Base-by-base conservation (phyloP, 73 alveolate genomes). In the Blepharisma stoltei region DNA sequence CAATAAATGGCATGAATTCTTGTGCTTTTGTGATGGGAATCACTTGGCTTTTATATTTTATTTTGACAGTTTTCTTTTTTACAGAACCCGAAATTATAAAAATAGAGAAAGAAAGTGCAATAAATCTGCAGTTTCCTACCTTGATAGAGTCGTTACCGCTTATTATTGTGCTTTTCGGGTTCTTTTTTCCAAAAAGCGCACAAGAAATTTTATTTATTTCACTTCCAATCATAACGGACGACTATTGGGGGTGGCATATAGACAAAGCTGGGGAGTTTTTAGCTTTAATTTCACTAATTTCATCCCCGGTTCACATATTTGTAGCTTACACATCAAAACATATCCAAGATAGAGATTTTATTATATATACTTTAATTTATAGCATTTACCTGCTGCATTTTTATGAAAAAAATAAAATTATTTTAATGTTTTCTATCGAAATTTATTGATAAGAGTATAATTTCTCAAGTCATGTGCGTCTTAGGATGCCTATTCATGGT, bases 321-420 rank as follows among this genome's bases (percentile, higher is more conserved):
- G 23, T 60, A 18, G 73, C 48, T 14, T 60, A 14, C 23, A 60
- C 73, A 9, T 18, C 48, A 1, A 38, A 60, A 14, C 11, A 14
- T 14, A 14, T 60, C 23, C 46, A 60, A 60, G 73, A 60, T 60
- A n/a, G 73, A 38, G 46, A 60, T 14, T 60, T 60, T 60, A 60
- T 25, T 9, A 60, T n/a, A n/a, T n/a, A n/a, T n/a, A n/a, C n/a
- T n/a, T n/a, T n/a, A n/a, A n/a, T n/a, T n/a, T n/a, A n/a, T n/a
- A n/a, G n/a, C n/a, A n/a, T n/a, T n/a, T n/a, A n/a, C n/a, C n/a
- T n/a, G n/a, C n/a, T n/a, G n/a, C n/a, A n/a, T n/a, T n/a, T n/a
- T n/a, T n/a, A n/a, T n/a, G n/a, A n/a, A n/a, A n/a, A n/a, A n/a
- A n/a, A n/a, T n/a, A n/a, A n/a, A n/a, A n/a, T n/a, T n/a, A n/a